phyloP scores from a whole-genome alignment of 805 yeast genomes.

The Candida vaughaniae region DNA sequence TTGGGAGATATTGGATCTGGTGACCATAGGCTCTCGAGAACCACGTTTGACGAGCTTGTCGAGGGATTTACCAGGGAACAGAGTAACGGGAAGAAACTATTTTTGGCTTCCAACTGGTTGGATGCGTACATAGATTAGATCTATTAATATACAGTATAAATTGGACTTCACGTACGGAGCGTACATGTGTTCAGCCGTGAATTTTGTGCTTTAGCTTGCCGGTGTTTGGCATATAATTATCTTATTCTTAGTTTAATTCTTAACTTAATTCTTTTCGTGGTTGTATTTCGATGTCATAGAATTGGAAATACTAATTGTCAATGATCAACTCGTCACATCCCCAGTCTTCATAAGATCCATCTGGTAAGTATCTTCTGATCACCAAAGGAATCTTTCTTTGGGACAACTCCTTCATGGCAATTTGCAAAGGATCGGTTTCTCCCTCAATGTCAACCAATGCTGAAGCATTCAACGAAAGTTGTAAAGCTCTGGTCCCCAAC shows the following conservation, averaged over 20 bases:
- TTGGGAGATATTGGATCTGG: conserved; percentile 48
- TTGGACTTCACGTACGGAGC: neutral
- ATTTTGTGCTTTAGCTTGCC: neutral
- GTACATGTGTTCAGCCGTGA: no score
- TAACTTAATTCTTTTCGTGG: no score
- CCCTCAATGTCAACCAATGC: conserved; percentile 97
- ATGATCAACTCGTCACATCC: conserved; percentile 96
- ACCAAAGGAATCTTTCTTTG: conserved; percentile 95
- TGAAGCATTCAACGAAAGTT: conserved; percentile 97
- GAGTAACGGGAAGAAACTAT: conserved; percentile 56
- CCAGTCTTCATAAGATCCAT: conserved; percentile 98
- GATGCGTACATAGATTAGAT: conserved; percentile 45
- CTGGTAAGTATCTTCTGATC: conserved; percentile 94
- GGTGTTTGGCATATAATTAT: no score
- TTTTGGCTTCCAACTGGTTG: conserved; percentile 64
- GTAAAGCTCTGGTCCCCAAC: conserved; percentile 95
- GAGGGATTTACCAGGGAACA: conserved; percentile 55
- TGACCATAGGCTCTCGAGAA: conserved; percentile 38
- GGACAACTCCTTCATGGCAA: conserved; percentile 94
- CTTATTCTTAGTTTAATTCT: no score
- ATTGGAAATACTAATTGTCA: conserved; percentile 56
- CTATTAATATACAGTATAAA: conserved; percentile 7
- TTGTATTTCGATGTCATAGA: no score
- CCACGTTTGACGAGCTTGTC: conserved; percentile 52
- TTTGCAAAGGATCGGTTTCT: conserved; percentile 97